Evolutionary conservation across 2,329 filamentous ascomycete species (phyloP), one percentile per base, ranked within the genome.

Genomic region (Trichophyton simii): DNA sequence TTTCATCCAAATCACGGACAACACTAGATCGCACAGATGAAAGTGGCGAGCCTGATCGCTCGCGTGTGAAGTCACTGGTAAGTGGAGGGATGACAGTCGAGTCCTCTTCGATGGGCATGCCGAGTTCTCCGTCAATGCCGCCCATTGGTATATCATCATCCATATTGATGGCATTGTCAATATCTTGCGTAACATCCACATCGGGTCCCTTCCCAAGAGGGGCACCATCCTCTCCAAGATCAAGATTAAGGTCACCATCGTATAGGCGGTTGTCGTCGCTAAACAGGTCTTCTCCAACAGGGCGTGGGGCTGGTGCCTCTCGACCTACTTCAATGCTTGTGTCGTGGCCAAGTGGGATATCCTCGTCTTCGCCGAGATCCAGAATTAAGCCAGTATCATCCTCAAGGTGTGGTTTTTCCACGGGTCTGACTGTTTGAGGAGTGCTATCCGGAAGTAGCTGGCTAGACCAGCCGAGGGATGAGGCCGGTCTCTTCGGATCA

Each of bases 321-420:
- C 92, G 88, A 70, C 92, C 94, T 67, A 90, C 81, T 85, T 99
- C 94, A 62, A 96, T 86, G 69, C 86, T 94, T 63, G 78, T 75
- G 61, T 79, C 75, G 59, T 84, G 82, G 38, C 82, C 83, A 63
- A 90, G 82, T 66, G 90, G 87, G 38, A 90, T 78, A 66, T 85
- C 86, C 65, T 83, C 79, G 63, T 83, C 78, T 31, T 82, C 80
- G 62, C 81, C 79, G 64, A 94, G 79, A 67, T 87, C 87, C 67
- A 91, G 85, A 68, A 90, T 87, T 61, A 92, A 77, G 65, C 88
- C 83, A 31, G 90, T 79, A 61, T 87, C 87, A 60, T 90, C 79
- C 68, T 89, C 87, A 65, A 76, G 71, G 63, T 75, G 78, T 31
- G 77, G 73, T 46, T 78, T 75, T 65, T 82, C 80, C 60, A 68